Conservation (phyloP, 257 asterid genomes). For the Solanum sparsipilum region DNA sequence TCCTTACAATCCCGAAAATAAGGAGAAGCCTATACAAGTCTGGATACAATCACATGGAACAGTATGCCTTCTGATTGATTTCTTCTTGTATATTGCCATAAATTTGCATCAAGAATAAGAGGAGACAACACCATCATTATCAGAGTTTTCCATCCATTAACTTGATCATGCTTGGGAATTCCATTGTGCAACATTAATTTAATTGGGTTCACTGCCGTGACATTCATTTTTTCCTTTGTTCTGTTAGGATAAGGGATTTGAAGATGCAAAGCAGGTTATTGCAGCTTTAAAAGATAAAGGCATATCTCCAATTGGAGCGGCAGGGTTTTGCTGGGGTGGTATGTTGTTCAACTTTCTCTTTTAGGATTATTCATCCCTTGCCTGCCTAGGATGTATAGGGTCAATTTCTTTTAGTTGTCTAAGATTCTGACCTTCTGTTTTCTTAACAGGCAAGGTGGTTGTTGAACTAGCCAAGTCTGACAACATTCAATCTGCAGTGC, state of each 20-base stretch:
- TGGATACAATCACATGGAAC: neutral
- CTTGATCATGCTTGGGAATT: neutral
- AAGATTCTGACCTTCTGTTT: neutral
- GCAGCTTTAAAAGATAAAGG: conserved; percentile 17
- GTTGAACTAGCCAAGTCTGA: conserved; percentile 31
- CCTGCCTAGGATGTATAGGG: neutral
- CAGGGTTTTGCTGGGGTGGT: no score
- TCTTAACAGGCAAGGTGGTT: conserved; percentile 44
- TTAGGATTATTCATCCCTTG: neutral
- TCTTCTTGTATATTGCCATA: neutral
- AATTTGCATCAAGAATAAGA: neutral
- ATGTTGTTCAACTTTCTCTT: no score
- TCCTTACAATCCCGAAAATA: neutral
- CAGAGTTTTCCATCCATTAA: neutral
- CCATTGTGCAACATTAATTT: neutral
- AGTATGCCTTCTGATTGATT: neutral
- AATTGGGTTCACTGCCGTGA: neutral
- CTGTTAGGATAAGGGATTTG: conserved; percentile 19
- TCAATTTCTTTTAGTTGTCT: neutral
- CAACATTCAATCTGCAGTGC: conserved; percentile 44
- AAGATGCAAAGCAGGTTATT: conserved; percentile 18
- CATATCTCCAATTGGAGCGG: neutral
- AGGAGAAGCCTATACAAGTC: neutral
- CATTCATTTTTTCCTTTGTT: neutral
- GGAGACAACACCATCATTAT: neutral